Conservation (phyloP, 1,284 basidiomycete species). For the Trametes sp. region DNA sequence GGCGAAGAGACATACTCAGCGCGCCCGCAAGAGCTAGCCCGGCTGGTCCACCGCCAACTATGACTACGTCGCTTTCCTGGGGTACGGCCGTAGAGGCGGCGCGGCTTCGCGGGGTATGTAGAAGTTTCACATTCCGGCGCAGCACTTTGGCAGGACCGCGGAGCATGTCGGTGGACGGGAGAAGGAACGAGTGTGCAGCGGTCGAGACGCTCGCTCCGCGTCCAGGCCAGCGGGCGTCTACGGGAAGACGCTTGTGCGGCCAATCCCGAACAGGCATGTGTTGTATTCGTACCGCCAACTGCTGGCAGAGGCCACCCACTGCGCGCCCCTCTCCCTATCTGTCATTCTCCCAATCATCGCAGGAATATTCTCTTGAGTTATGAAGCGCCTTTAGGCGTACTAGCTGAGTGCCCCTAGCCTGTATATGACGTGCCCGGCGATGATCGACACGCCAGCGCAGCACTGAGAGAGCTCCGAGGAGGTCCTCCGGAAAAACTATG, state of each 20-base stretch:
- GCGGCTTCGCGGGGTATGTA: not conserved
- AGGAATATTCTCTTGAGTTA: no score
- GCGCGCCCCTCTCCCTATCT: no score
- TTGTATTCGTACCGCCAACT: conserved; percentile 1
- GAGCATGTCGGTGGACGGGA: conserved; percentile 5
- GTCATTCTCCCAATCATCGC: no score
- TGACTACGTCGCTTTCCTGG: conserved; percentile 80
- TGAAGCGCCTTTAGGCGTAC: no score
- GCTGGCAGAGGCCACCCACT: not conserved
- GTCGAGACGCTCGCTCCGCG: not conserved
- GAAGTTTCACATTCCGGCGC: not conserved
- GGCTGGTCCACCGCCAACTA: conserved; percentile 94
- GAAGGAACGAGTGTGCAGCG: not conserved
- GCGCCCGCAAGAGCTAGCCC: conserved; percentile 92
- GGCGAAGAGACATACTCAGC: conserved; percentile 62
- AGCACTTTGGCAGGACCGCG: not conserved
- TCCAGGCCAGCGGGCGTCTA: not conserved
- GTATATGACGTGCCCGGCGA: no score
- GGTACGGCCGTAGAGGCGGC: not conserved
- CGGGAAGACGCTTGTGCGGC: not conserved
- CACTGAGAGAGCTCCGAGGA: not conserved
- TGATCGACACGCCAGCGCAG: no score
- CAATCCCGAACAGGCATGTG: conserved; percentile 9
- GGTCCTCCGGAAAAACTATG: not conserved
- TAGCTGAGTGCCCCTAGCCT: no score